Evolutionary conservation across 2,329 filamentous ascomycete genomes (phyloP), one percentile per base, ranked within the genome.

Genomic region (Orbilia ellipsospora): DNA sequence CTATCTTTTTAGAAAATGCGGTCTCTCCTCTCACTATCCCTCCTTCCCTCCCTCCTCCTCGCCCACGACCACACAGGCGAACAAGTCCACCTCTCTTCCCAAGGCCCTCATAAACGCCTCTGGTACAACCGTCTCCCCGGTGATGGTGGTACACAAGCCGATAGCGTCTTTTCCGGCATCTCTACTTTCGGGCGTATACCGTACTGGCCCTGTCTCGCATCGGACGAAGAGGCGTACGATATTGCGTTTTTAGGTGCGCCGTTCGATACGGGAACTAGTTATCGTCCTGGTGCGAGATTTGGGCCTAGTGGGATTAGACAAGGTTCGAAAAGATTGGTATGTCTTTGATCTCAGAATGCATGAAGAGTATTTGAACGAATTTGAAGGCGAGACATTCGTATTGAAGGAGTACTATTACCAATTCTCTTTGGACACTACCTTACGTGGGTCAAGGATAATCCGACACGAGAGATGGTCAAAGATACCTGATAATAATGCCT

Each of bases 141-240:
- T 42, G 92, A 95, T 82, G 92, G 92, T 26, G 92, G 92, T 67
- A 95, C 89, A 45, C 92, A 95, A 90, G 92, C 92, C 73, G 92
- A 96, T 82, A 93, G 92, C 0, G 92, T 95, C 70, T 96, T 95
- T 83, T 94, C 91, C 0, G 92, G 92, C 28, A 95, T 96, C 80
- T 91, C 90, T 0, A 96, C 92, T 6, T 95, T 95, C 81, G 92
- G 92, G 10, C 89, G 92, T 60, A 84, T 95, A 50, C 89, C 90
- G 4, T 95, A 96, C 83, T 88, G 87, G 70, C 91, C 91, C 2
- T 96, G 92, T 81, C 85, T 96, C 2, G 85, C 87, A n/a, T 89
- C 87, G 77, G 86, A 88, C 48, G 86, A 88, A 26, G 89, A 90
- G 78, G 88, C 89, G 80, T 96, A 91, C 79, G 92, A 96, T 78